Conservation (phyloP, 208 protist species). For the Herpetomonas samuelpessoai region DNA sequence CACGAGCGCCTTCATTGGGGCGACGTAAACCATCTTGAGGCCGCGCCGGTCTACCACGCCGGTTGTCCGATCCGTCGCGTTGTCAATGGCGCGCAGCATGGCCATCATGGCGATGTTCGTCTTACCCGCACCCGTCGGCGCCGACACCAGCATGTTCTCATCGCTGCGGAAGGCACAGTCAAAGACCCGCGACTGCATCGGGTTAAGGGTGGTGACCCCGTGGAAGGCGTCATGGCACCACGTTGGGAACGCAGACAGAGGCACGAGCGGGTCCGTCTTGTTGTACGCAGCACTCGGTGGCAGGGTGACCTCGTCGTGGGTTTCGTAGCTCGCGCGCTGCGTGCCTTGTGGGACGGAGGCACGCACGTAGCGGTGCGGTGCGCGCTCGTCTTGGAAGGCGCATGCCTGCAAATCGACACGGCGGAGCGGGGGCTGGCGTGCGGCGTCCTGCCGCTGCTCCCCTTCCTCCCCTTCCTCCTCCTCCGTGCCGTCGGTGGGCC, state of each 20-base stretch:
- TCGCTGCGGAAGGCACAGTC: conserved; percentile 88
- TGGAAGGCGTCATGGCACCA: conserved; percentile 70
- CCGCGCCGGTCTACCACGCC: conserved; percentile 27
- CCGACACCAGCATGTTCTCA: conserved; percentile 98
- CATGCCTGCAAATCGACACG: conserved; percentile 71
- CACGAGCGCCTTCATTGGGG: conserved; percentile 99
- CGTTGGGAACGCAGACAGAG: conserved; percentile 44
- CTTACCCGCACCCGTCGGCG: conserved; percentile 99
- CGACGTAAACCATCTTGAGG: conserved; percentile 99
- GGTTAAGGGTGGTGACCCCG: conserved; percentile 90
- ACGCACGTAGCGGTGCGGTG: conserved; percentile 64
- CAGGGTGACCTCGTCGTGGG: conserved; percentile 81
- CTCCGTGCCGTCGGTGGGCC: background rate
- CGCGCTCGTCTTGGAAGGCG: conserved; percentile 79
- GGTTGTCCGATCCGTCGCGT: conserved; percentile 17
- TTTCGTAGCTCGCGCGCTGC: conserved; percentile 68
- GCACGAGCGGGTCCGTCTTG: conserved; percentile 29
- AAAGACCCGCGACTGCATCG: conserved; percentile 97
- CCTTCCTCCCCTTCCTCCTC: conserved; percentile 10
- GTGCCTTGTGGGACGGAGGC: conserved; percentile 73
- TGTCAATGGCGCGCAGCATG: conserved; percentile 93
- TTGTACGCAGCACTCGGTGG: conserved; percentile 63
- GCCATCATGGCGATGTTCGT: conserved; percentile 99
- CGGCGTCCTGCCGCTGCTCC: conserved; percentile 7
- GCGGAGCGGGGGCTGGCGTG: conserved; percentile 47